Evolutionary conservation across 176 grass and related monocot genomes (phyloP).

Genomic region (Themeda triandra): DNA sequence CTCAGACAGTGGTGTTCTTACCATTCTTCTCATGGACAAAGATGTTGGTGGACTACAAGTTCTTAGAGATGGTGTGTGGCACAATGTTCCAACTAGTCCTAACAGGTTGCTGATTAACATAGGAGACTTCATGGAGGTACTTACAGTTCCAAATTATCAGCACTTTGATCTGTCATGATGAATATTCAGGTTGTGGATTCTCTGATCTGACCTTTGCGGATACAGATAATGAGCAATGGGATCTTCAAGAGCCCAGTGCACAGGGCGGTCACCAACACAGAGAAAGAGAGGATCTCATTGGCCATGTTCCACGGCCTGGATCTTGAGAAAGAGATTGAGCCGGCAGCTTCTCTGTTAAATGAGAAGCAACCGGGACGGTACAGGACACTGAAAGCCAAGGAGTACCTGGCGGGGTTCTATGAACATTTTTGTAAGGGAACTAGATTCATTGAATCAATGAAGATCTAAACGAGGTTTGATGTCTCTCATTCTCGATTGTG

Average conservation of each 20-base stretch:
- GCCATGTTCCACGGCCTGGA: constrained; percentile 47
- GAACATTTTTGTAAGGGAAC: constrained; percentile 29
- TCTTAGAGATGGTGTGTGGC: constrained; percentile 38
- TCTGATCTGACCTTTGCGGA: neutral
- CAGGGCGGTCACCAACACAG: constrained; percentile 30
- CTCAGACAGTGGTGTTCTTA: constrained; percentile 37
- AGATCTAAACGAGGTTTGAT: constrained; percentile 3
- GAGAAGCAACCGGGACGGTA: constrained; percentile 23
- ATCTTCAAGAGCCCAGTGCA: constrained; percentile 54
- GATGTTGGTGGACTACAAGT: constrained; percentile 51
- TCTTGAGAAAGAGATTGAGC: constrained; percentile 31
- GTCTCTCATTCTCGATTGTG: neutral
- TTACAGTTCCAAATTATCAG: neutral
- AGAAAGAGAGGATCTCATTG: constrained; percentile 42
- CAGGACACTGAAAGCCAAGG: constrained; percentile 28
- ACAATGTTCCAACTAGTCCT: constrained; percentile 29
- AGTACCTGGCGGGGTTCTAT: constrained; percentile 15
- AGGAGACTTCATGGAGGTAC: constrained; percentile 56
- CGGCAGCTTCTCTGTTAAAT: constrained; percentile 30
- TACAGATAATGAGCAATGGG: constrained; percentile 41
- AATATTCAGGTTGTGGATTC: neutral
- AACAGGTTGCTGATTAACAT: constrained; percentile 48
- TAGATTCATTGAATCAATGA: constrained; percentile 31
- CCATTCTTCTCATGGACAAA: constrained; percentile 52
- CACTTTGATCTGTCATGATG: neutral